Conservation (phyloP, 345 rosid genomes). For the Populus euphratica region DNA sequence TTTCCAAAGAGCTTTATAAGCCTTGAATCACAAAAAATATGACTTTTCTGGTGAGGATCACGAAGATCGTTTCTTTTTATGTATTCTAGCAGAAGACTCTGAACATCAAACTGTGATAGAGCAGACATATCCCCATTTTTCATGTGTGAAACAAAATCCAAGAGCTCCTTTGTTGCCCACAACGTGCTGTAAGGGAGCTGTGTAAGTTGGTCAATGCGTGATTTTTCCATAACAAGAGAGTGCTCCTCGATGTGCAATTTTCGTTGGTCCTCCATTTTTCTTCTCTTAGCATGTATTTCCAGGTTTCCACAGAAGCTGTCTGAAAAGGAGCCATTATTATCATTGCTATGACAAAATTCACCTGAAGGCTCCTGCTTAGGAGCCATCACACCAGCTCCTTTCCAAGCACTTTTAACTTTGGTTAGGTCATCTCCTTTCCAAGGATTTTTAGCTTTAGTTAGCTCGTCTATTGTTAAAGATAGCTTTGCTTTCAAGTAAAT, state of each 20-base stretch:
- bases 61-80: slow-evolving; percentile 60
- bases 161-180: slow-evolving; percentile 89
- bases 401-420: slow-evolving; percentile 24
- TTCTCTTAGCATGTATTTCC: slow-evolving; percentile 49
- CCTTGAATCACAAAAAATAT: slow-evolving; percentile 69
- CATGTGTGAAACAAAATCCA: slow-evolving; percentile 76
- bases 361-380: slow-evolving; percentile 27
- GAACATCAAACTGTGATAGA: slow-evolving; percentile 62
- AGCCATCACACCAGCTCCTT: slow-evolving; percentile 25
- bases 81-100: slow-evolving; percentile 70
- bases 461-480: slow-evolving; percentile 62
- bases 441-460: slow-evolving; percentile 73
- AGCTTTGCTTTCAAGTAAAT: slow-evolving; percentile 61
- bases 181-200: slow-evolving; percentile 29
- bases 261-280: slow-evolving; percentile 40
- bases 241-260: slow-evolving; percentile 31
- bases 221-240: slow-evolving; percentile 16
- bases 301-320: slow-evolving; percentile 33
- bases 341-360: slow-evolving; percentile 30
- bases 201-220: slow-evolving; percentile 24
- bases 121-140: slow-evolving; percentile 63
- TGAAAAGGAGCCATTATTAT: slow-evolving; percentile 26
- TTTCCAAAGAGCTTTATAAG: slow-evolving; percentile 69
- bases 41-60: slow-evolving; percentile 65
- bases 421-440: slow-evolving; percentile 49